These are phyloP conservation scores for Diaporthe vaccinii DNA, from an alignment of 2,329 filamentous ascomycete genomes.

Conservation along the genomic window DNA sequence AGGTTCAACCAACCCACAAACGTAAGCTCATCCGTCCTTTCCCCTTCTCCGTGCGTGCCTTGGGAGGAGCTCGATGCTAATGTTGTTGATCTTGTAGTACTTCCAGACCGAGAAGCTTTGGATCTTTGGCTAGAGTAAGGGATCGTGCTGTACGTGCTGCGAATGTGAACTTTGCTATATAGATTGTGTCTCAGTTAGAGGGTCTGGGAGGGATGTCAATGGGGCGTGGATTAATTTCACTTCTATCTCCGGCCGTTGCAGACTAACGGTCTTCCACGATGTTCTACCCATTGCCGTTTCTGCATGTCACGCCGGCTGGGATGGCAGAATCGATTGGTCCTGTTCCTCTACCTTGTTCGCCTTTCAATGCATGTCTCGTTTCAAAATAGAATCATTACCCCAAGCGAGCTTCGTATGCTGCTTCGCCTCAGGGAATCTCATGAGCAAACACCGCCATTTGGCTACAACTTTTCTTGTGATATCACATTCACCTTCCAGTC, in stretches of 20 bases:
- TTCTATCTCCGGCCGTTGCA: constrained; percentile 35
- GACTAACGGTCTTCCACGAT: constrained; percentile 38
- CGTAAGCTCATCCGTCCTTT: constrained; percentile 42
- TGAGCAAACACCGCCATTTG: neutral
- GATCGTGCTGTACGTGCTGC: neutral
- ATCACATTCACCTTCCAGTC: neutral
- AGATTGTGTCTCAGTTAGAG: constrained; percentile 26
- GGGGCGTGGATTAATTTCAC: neutral
- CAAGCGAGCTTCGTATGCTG: neutral
- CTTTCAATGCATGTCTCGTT: constrained; percentile 18
- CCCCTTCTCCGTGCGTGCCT: constrained; percentile 25
- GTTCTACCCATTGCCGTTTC: neutral
- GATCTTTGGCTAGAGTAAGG: constrained; percentile 65
- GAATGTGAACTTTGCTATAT: neutral
- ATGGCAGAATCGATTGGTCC: constrained; percentile 27
- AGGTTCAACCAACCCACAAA: constrained; percentile 80
- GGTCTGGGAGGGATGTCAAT: neutral
- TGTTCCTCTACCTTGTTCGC: constrained; percentile 28
- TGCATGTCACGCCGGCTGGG: constrained; percentile 25
- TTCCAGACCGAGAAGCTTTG: constrained; percentile 68
- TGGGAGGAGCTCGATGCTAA: neutral
- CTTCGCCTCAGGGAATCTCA: neutral
- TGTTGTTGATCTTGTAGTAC: constrained; percentile 56
- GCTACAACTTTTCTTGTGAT: neutral
- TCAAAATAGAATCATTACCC: constrained; percentile 2